These are phyloP conservation scores for Clathrus columnatus DNA, from an alignment of 768 basidiomycete genomes.

Conservation along the genomic window DNA sequence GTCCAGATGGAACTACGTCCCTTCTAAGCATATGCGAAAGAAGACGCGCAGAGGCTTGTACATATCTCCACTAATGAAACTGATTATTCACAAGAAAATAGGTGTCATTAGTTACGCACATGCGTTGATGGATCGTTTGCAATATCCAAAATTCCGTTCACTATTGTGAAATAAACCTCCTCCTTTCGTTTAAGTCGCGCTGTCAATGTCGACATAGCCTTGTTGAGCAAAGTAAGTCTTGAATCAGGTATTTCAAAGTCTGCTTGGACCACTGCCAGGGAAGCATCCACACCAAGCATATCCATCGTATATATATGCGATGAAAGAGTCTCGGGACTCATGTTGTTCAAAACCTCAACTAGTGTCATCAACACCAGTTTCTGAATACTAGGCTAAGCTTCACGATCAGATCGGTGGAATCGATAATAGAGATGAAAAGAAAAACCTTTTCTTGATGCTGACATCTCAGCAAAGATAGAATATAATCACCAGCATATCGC, in stretches of 20 bases:
- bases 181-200: conserved; percentile 38
- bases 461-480: conserved; percentile 58
- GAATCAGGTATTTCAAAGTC: conserved; percentile 42
- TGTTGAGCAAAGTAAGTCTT: conserved; percentile 33
- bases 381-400: conserved; percentile 60
- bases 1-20: conserved; percentile 45
- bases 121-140: conserved; percentile 59
- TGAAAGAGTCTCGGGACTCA: conserved; percentile 56
- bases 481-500: conserved; percentile 44
- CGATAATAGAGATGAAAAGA: neutral
- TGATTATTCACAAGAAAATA: neutral
- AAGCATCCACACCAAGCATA: conserved; percentile 37
- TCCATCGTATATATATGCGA: conserved; percentile 52
- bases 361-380: conserved; percentile 57
- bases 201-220: conserved; percentile 34
- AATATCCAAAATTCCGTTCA: conserved; percentile 49
- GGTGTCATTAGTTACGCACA: conserved; percentile 33
- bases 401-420: neutral
- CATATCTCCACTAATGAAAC: conserved; percentile 66
- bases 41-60: conserved; percentile 60
- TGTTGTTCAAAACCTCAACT: conserved; percentile 48
- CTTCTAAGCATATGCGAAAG: conserved; percentile 53
- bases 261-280: conserved; percentile 37
- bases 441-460: conserved; percentile 81
- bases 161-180: conserved; percentile 40